These are phyloP conservation scores for Physcia stellaris DNA, from an alignment of 495 filamentous ascomycete genomes.

Conservation along the genomic window DNA sequence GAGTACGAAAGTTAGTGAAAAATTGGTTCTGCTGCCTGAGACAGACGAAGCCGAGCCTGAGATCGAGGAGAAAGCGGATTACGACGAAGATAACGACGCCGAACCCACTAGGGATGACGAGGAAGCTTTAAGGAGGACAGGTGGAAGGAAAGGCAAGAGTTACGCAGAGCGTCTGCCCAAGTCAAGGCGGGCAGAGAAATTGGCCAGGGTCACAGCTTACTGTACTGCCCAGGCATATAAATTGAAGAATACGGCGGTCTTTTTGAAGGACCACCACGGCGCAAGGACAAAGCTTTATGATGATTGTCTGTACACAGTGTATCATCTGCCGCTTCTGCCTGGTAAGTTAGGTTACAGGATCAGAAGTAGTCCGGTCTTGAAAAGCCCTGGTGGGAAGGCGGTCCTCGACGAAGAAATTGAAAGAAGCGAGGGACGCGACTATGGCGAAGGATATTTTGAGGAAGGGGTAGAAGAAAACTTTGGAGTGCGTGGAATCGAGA, in stretches of 20 bases:
- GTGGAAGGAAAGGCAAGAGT: slow-evolving; percentile 64
- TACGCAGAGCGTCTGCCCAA: slow-evolving; percentile 94
- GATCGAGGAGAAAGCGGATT: slow-evolving; percentile 40
- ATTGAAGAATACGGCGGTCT: slow-evolving; percentile 70
- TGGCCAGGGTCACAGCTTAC: slow-evolving; percentile 86
- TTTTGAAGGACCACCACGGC: slow-evolving; percentile 79
- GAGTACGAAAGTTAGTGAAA: slow-evolving; percentile 86
- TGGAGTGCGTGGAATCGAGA: slow-evolving; percentile 19
- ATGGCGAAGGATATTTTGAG: slow-evolving; percentile 77
- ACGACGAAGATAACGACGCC: slow-evolving; percentile 46
- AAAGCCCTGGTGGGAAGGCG: slow-evolving; percentile 84
- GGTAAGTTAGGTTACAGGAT: slow-evolving; percentile 77
- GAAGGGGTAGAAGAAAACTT: slow-evolving; percentile 34
- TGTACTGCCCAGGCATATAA: slow-evolving; percentile 91
- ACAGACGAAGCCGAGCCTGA: slow-evolving; percentile 34
- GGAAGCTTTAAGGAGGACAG: slow-evolving; percentile 48
- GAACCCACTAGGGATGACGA: slow-evolving; percentile 72
- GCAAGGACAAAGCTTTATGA: slow-evolving; percentile 97
- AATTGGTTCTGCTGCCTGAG: slow-evolving; percentile 88
- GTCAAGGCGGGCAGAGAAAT: slow-evolving; percentile 67
- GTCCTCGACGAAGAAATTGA: slow-evolving; percentile 95
- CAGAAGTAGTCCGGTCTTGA: slow-evolving; percentile 77
- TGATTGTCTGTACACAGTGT: slow-evolving; percentile 91
- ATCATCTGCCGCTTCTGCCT: slow-evolving; percentile 78
- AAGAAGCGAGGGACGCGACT: slow-evolving; percentile 74